Evolutionary conservation across 2,329 filamentous ascomycete species (phyloP).

Genomic region (Kalmusia sp.): DNA sequence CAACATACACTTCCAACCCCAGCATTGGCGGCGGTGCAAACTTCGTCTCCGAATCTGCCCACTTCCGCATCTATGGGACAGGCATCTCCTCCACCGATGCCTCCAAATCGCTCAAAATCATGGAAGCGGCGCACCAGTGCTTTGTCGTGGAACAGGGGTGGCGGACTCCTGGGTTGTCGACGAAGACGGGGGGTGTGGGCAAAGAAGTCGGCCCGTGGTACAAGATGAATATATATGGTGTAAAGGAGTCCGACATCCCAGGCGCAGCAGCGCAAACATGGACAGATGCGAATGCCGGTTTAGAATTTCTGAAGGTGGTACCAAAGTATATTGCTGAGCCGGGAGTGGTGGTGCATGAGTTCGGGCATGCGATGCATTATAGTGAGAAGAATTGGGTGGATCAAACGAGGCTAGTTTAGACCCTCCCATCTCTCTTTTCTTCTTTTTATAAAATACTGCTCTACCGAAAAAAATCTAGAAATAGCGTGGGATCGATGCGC

Average conservation of each 20-base stretch:
- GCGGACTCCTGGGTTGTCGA: slow-evolving; percentile 30
- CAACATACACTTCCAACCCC: slow-evolving; percentile 20
- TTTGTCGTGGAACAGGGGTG: slow-evolving; percentile 27
- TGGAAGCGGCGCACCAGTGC: slow-evolving; percentile 54
- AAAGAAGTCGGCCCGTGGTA: slow-evolving; percentile 46
- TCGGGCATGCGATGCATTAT: slow-evolving; percentile 58
- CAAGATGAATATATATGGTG: slow-evolving; percentile 58
- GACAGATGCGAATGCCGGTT: slow-evolving; percentile 48
- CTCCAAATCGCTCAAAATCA: slow-evolving; percentile 47
- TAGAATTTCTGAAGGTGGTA: slow-evolving; percentile 55
- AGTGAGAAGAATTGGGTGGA: slow-evolving; percentile 47
- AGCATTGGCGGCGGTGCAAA: slow-evolving; percentile 19
- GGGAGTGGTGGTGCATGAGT: slow-evolving; percentile 58
- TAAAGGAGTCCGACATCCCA: slow-evolving; percentile 38
- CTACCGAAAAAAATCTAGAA: no score
- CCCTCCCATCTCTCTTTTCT: neutral
- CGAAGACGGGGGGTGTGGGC: slow-evolving; percentile 25
- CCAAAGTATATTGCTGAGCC: slow-evolving; percentile 48
- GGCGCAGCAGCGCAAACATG: slow-evolving; percentile 54
- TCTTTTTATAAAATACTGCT: neutral
- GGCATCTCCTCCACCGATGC: slow-evolving; percentile 28
- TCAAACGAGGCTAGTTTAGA: slow-evolving; percentile 35
- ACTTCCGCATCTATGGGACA: slow-evolving; percentile 51
- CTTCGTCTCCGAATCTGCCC: slow-evolving; percentile 30
- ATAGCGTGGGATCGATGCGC: no score